Evolutionary conservation across 345 rosid species (phyloP).

Genomic region (Hypericum androsaemum): DNA sequence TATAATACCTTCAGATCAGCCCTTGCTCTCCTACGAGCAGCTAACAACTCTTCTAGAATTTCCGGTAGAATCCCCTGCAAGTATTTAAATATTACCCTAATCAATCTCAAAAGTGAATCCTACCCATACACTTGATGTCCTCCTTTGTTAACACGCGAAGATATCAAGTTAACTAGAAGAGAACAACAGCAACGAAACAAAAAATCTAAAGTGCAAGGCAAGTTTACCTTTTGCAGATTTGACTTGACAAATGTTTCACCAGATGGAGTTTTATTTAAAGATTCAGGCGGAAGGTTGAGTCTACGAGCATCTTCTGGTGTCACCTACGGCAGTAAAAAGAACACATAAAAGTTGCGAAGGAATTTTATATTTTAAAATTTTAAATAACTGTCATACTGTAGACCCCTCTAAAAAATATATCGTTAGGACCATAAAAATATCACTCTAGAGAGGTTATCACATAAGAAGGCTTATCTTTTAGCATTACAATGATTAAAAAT

Average conservation of each 20-base stretch:
- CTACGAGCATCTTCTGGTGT: slow-evolving; percentile 81
- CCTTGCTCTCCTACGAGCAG: slow-evolving; percentile 95
- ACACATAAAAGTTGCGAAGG: not conserved
- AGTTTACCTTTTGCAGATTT: slow-evolving; percentile 63
- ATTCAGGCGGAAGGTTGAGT: slow-evolving; percentile 74
- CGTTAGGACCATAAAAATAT: no score
- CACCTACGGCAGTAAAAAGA: slow-evolving; percentile 34
- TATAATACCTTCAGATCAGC: slow-evolving; percentile 71
- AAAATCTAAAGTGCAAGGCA: not conserved
- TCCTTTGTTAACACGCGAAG: not conserved
- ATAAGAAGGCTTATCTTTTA: no score
- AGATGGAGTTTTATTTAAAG: slow-evolving; percentile 77
- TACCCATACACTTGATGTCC: not conserved
- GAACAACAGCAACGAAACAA: not conserved
- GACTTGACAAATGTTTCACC: slow-evolving; percentile 92
- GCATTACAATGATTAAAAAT: no score
- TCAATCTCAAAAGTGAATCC: slow-evolving; percentile 4
- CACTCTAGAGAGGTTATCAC: no score
- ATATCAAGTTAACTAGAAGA: slow-evolving; percentile 2
- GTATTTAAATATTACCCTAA: slow-evolving; percentile 1
- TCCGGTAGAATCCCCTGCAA: slow-evolving; percentile 97
- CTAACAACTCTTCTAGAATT: slow-evolving; percentile 85
- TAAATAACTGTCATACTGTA: no score
- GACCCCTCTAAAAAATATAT: no score
- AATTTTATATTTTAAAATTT: no score